Evolutionary conservation across 2,329 filamentous ascomycete species (phyloP).

Genomic region (Calonectria honghensis): DNA sequence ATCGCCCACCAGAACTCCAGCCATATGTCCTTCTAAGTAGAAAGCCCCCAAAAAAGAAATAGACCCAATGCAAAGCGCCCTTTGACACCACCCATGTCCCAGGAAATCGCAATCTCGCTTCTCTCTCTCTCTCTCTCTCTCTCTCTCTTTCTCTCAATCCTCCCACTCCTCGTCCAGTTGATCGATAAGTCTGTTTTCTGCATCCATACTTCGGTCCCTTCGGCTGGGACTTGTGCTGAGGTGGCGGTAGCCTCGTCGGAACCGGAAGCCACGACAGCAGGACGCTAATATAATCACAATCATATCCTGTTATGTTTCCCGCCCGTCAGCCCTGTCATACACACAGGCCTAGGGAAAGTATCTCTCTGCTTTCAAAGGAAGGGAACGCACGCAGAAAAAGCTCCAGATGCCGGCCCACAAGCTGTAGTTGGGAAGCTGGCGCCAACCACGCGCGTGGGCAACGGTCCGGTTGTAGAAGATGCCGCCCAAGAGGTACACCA

Average conservation of each 20-base stretch:
- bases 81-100: conserved; percentile 6
- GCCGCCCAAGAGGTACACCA: conserved; percentile 93
- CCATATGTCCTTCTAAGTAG: conserved; percentile 47
- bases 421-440: conserved; percentile 94
- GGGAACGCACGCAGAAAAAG: conserved; percentile 80
- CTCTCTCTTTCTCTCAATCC: conserved; percentile 68
- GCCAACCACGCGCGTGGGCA: conserved; percentile 94
- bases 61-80: conserved; percentile 32
- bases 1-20: conserved; percentile 50
- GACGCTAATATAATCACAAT: conserved; percentile 82
- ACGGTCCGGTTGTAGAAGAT: conserved; percentile 97
- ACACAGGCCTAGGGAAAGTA: conserved; percentile 53
- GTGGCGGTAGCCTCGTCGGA: conserved; percentile 79
- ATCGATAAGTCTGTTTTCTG: conserved; percentile 95
- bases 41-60: conserved; percentile 39
- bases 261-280: conserved; percentile 79
- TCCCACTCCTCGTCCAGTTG: conserved; percentile 99
- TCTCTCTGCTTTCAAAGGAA: conserved; percentile 56
- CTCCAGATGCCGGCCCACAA: conserved; percentile 92
- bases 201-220: conserved; percentile 76
- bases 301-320: conserved; percentile 70
- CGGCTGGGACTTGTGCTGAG: conserved; percentile 74
- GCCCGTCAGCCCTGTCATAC: conserved; percentile 51
- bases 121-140: too few relatives aligned
- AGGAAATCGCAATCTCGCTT: conserved; percentile 20